Evolutionary conservation across 176 grass and related monocot species (phyloP).

Genomic region (Carex myosuroides): DNA sequence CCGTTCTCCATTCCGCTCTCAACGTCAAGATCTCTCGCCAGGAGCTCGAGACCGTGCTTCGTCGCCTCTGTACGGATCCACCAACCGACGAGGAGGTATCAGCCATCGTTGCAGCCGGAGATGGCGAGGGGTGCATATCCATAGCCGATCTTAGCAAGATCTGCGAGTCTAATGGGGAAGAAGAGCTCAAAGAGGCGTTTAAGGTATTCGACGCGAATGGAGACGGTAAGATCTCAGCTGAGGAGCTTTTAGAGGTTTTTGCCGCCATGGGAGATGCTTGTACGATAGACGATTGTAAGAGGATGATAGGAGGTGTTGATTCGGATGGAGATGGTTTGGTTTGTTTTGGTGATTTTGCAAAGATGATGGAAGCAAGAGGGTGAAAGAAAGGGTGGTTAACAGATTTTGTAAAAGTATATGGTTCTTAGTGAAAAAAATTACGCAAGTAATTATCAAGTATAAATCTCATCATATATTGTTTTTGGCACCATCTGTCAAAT

Average conservation of each 20-base stretch:
- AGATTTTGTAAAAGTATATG: constrained; percentile 15
- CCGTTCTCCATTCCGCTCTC: constrained; percentile 27
- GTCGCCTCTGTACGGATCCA: constrained; percentile 43
- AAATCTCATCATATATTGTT: not conserved
- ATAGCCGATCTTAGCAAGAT: constrained; percentile 28
- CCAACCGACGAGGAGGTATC: constrained; percentile 63
- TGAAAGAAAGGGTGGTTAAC: not conserved
- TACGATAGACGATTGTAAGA: constrained; percentile 79
- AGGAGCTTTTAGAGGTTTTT: constrained; percentile 75
- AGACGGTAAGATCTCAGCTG: constrained; percentile 89
- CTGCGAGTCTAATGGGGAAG: constrained; percentile 6
- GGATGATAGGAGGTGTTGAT: constrained; percentile 88
- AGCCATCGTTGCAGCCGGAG: constrained; percentile 52
- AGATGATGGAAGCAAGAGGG: constrained; percentile 56
- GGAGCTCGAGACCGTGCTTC: constrained; percentile 81
- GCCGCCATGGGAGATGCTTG: constrained; percentile 40
- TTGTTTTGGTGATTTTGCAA: constrained; percentile 73
- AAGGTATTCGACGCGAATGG: constrained; percentile 76
- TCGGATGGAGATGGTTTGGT: constrained; percentile 76
- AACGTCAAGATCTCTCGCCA: constrained; percentile 43
- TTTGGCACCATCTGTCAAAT: not conserved
- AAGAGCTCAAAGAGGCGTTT: constrained; percentile 72
- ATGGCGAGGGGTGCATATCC: constrained; percentile 34
- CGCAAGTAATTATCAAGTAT: not conserved
- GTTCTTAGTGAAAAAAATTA: not conserved